phyloP scores from a whole-genome alignment of 106 monocot species.

The Apostasia ramifera region DNA sequence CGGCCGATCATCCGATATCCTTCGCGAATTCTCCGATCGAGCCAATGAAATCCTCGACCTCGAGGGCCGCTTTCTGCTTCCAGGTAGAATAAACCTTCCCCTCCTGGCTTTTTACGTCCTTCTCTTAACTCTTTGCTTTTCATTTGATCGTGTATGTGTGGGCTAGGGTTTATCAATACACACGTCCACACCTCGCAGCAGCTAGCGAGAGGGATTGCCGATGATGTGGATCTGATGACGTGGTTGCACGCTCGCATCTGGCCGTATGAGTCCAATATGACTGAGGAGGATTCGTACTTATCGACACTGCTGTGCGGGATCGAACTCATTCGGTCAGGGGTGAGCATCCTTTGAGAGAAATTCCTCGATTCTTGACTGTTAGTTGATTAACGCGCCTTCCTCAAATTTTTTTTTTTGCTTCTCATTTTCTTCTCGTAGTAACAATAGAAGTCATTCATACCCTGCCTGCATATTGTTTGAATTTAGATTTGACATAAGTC shows the following conservation, averaged over 20 bases:
- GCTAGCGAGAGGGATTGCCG: slow-evolving; percentile 83
- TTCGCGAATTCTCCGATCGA: slow-evolving; percentile 35
- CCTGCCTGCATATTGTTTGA: too few species aligned
- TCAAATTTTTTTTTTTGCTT: too few species aligned
- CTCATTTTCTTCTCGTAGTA: too few species aligned
- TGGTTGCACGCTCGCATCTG: slow-evolving; percentile 90
- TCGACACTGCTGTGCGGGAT: slow-evolving; percentile 93
- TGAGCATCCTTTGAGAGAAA: slow-evolving; percentile 13
- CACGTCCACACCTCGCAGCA: slow-evolving; percentile 97
- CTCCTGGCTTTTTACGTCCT: background rate
- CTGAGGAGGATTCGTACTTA: slow-evolving; percentile 78
- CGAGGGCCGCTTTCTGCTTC: slow-evolving; percentile 49
- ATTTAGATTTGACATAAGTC: too few species aligned
- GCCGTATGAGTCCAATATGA: slow-evolving; percentile 90
- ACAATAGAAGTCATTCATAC: too few species aligned
- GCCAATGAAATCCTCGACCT: slow-evolving; percentile 58
- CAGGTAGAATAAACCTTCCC: slow-evolving; percentile 23
- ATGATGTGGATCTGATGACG: slow-evolving; percentile 85
- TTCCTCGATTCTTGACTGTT: background rate
- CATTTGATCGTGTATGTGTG: slow-evolving; percentile 5
- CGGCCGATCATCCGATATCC: slow-evolving; percentile 45
- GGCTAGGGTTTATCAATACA: slow-evolving; percentile 77
- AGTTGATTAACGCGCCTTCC: too few species aligned
- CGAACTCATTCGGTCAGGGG: slow-evolving; percentile 87
- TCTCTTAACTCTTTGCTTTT: background rate